Percentiles rank a stretch among this genome's conserved stretches.
Conservation (phyloP, 495 filamentous ascomycete genomes). For the Aspergillus egyptiacus region DNA sequence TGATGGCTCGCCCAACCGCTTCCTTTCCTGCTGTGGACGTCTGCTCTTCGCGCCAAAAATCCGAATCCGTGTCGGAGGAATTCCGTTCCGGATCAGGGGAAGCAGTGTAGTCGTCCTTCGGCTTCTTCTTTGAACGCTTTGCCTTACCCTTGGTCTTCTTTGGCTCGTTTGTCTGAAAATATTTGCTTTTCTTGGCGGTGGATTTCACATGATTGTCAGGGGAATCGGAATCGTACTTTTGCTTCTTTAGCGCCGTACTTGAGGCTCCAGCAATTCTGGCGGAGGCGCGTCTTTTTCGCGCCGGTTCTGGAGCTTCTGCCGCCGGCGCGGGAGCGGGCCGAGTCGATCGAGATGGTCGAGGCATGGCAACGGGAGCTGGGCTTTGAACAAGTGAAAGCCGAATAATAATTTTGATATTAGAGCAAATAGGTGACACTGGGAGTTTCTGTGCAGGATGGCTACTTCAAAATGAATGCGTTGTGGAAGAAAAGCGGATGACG, state of each 20-base stretch:
- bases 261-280: conserved; percentile 29
- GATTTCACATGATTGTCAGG: conserved; percentile 28
- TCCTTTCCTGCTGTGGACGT: conserved; percentile 6
- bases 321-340: conserved; percentile 33
- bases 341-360: conserved; percentile 28
- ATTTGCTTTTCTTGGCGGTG: conserved; percentile 53
- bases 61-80: conserved; percentile 18
- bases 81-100: conserved; percentile 14
- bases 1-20: conserved; percentile 11
- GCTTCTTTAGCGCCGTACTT: conserved; percentile 30
- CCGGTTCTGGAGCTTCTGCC: conserved; percentile 30
- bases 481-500: not conserved
- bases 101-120: conserved; percentile 13
- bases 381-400: not conserved
- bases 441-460: too few species aligned
- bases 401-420: too few species aligned
- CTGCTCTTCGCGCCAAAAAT: not conserved
- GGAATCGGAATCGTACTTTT: conserved; percentile 40
- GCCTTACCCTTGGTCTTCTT: conserved; percentile 27
- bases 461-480: not conserved
- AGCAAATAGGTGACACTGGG: not conserved
- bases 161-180: conserved; percentile 42
- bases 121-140: conserved; percentile 22
- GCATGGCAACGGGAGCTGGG: conserved; percentile 22
- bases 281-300: conserved; percentile 38